Base-by-base conservation (phyloP, 2,329 filamentous ascomycete species). In the Elsinoe arachidis region DNA sequence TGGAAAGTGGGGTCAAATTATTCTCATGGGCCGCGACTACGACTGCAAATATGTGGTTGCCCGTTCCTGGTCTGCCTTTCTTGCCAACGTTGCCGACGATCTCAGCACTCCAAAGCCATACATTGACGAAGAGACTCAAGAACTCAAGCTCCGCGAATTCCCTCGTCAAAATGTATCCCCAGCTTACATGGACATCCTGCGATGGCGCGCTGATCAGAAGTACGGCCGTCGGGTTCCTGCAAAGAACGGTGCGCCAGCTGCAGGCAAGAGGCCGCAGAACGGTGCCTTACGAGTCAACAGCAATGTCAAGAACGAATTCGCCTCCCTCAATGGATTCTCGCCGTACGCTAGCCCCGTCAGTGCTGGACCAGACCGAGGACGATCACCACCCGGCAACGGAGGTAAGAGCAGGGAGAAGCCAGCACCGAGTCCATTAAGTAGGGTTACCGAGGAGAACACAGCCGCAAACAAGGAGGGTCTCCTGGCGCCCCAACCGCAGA, bases 11-110 rank as follows among this genome's bases (percentile, higher is more conserved):
- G 93, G 93, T 56, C 93, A 99, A 71, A 84, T 99, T 63, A 96
- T 99, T 66, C 80, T 99, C 61, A 96, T 95, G 70, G 93, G 93
- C 53, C 89, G 93, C 60, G 93, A 99, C 74, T 99, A 96, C 73
- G 93, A 99, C 70, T 96, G 89, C 73, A 99, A 99, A 76, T 99
- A 96, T 69, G 93, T 99, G 5, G 81, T 99, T 58, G 88, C 93
- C 30, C 84, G 88, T 60, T 97, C 92, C 1, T 99, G 93, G 93
- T 83, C 85, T 14, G 81, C 86, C 9, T 91, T 99, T 68, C 74
- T 99, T 17, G 90, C 90, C 53, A 82, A 85, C 33, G 82, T 96
- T 5, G 90, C 93, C 30, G 93, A 99, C 67, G 93, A 99, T 68
- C 77, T 99, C 66, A 84, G 82, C 74, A 93, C 88, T 64, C 88